Evolutionary conservation across 1,139 yeast species (phyloP).

Genomic region (Keqinozyma sinolaborantium): DNA sequence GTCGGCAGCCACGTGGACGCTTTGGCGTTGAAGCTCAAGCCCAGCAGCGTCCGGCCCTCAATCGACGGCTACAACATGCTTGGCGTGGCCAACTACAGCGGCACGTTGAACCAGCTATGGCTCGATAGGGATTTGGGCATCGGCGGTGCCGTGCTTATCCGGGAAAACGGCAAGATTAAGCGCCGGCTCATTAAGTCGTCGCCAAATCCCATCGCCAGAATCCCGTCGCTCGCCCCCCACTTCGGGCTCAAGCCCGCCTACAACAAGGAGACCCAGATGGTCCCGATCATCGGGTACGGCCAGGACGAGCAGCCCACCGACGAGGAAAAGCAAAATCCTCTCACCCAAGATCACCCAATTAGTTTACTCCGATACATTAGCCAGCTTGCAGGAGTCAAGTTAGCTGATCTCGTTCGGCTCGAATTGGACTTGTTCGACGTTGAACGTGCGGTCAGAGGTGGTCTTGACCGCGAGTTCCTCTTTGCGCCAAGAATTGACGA

Average conservation of each 20-base stretch:
- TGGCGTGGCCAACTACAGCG: conserved; percentile 69
- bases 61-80: conserved; percentile 60
- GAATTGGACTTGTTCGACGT: conserved; percentile 43
- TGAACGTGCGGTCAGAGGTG: conserved; percentile 40
- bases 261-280: conserved; percentile 38
- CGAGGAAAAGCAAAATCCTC: conserved; percentile 31
- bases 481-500: conserved; percentile 46
- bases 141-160: conserved; percentile 40
- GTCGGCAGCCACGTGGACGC: conserved; percentile 64
- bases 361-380: conserved; percentile 32
- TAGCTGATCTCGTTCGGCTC: conserved; percentile 25
- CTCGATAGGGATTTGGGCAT: conserved; percentile 59
- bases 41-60: conserved; percentile 41
- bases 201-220: conserved; percentile 37
- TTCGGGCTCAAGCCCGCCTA: conserved; percentile 31
- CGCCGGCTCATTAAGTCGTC: conserved; percentile 32
- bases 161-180: conserved; percentile 19
- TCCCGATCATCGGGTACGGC: conserved; percentile 39
- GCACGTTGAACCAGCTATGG: conserved; percentile 54
- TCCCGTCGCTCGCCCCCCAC: conserved; percentile 43
- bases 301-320: conserved; percentile 19
- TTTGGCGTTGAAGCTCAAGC: conserved; percentile 55
- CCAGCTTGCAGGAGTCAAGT: conserved; percentile 21
- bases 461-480: conserved; percentile 35
- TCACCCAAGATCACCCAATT: conserved; percentile 36